Percentiles rank a stretch among this genome's conserved stretches.
phyloP scores from a whole-genome alignment of 2,329 filamentous ascomycete species.

The Thielaviopsis cerberus region DNA sequence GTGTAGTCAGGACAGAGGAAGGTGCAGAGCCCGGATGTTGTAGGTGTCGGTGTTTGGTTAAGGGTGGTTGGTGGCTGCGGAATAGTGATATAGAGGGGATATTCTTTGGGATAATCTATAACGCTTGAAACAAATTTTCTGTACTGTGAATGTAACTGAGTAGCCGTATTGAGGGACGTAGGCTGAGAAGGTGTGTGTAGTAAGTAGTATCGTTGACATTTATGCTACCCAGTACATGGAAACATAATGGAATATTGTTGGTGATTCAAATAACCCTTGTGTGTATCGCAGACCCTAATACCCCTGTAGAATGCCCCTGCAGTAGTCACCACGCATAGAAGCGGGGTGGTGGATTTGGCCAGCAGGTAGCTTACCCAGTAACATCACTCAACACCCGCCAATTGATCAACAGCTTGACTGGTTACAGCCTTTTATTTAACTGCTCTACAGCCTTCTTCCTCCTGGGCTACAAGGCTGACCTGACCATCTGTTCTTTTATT shows the following conservation, averaged over 20 bases:
- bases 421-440: background rate
- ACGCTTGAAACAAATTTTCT: background rate
- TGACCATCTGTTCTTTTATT: background rate
- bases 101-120: background rate
- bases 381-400: background rate
- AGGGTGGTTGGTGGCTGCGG: background rate
- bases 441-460: background rate
- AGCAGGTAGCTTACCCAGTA: background rate
- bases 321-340: background rate
- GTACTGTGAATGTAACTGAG: background rate
- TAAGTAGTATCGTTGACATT: too few relatives aligned
- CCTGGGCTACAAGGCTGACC: background rate
- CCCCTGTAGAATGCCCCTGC: background rate
- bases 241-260: too few relatives aligned
- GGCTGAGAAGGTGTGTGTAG: too few relatives aligned
- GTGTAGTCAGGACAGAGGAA: background rate
- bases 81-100: background rate
- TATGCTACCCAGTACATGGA: too few relatives aligned
- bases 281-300: background rate
- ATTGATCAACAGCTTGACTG: background rate
- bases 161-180: background rate
- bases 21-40: background rate
- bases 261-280: too few relatives aligned
- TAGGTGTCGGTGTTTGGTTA: background rate
- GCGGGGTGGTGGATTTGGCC: background rate